Evolutionary conservation across 768 basidiomycete genomes (phyloP).

Genomic region (Cyathus striatus): DNA sequence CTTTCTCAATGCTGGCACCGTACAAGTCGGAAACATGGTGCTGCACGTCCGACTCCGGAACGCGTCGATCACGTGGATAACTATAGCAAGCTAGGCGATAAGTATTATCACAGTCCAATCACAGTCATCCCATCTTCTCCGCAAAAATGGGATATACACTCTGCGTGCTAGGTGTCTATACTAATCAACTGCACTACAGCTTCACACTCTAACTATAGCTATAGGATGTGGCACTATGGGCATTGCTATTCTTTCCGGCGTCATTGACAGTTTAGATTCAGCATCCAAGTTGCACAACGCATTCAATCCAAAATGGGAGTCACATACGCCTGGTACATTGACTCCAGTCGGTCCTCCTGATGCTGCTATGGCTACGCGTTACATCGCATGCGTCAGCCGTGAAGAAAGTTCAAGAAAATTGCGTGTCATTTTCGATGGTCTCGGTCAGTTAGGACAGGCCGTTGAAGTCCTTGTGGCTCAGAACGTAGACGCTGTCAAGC

Average conservation of each 20-base stretch:
- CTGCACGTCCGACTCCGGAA: neutral
- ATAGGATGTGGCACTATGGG: conserved; percentile 99
- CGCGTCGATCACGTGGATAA: conserved; percentile 2
- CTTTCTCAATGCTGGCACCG: too few species aligned
- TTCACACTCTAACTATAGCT: conserved; percentile 12
- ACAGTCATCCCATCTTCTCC: neutral
- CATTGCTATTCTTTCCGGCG: conserved; percentile 89
- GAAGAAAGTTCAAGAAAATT: conserved; percentile 71
- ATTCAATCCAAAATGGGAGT: conserved; percentile 50
- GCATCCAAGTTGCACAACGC: conserved; percentile 17
- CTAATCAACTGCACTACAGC: conserved; percentile 4
- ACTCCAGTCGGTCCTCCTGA: conserved; percentile 64
- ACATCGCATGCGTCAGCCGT: conserved; percentile 84
- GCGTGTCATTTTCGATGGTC: conserved; percentile 47
- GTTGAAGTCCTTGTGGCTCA: conserved; percentile 67
- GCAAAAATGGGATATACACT: conserved; percentile 84
- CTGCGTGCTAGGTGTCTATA: conserved; percentile 68
- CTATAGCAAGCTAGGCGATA: too few species aligned
- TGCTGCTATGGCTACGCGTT: conserved; percentile 68
- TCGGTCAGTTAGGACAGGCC: conserved; percentile 55
- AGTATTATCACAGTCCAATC: too few species aligned
- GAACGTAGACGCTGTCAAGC: conserved; percentile 68
- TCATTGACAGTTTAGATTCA: conserved; percentile 74
- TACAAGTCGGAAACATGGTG: neutral
- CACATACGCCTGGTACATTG: conserved; percentile 66